Evolutionary conservation across 768 basidiomycete genomes (phyloP), one percentile per base, ranked within the genome.

Genomic region (Pulveroboletus sp.): DNA sequence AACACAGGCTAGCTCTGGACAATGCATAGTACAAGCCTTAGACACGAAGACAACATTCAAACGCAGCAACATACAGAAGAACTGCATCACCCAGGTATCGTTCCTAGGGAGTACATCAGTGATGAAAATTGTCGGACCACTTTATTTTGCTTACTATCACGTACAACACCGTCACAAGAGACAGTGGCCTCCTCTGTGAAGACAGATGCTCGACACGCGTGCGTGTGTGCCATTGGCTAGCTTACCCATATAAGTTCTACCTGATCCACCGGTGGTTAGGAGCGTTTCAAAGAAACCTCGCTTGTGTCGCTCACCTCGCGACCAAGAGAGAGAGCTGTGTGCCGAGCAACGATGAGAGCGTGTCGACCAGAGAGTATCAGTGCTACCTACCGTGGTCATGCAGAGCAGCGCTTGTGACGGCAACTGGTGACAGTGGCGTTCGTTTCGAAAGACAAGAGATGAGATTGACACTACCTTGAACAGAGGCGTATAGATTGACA

Each of bases 221-320:
- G 32, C 24, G 46, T 26, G n/a, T 27, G 17, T 15, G 30, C 5
- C 39, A 39, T 35, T 11, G 10, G 21, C 39, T 11, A 3, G 35
- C 63, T 47, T 41, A 69, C 65, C 67, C 67, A 67, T 49, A 67
- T 52, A 18, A 67, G 60, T 7, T 69, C 65, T 37, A 67, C 51
- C 65, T 67, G 28, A 41, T 43, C 28, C 36, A 31, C 28, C 10
- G 9, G 21, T 5, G 3, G 26, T 64, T 28, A 50, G 27, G 6
- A 21, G 3, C n/a, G 3, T 37, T 40, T 43, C 40, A n/a, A 17
- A 14, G 39, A 9, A 47, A 30, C 24, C 33, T 24, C 11, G 28
- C 5, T 39, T 27, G 38, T 30, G 39, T 21, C 35, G 48, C 65
- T 47, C 43, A 59, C 66, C 55, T 67, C 67, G n/a, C 66, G 62